A percentile compares a stretch with the other conserved stretches of the same genome.
Conservation (phyloP, 192 early-diverging fungal genomes). For the Neocallimastix lanati region DNA sequence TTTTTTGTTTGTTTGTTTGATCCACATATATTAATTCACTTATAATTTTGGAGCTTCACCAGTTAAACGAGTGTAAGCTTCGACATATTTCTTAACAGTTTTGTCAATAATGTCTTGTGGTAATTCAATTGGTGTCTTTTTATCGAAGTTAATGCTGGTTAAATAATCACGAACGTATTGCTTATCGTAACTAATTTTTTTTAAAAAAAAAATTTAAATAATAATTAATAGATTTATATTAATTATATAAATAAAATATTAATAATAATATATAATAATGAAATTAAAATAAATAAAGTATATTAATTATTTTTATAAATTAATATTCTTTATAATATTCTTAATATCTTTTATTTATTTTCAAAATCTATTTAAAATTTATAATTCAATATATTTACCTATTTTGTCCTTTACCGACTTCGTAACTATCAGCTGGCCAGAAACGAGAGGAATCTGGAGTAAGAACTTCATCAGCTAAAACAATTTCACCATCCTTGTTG, state of each 20-base stretch:
- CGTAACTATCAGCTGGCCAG: constrained; percentile 75
- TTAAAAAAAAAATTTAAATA: no score
- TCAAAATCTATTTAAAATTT: no score
- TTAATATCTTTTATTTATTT: no score
- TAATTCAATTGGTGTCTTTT: constrained; percentile 57
- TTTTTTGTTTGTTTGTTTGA: no score
- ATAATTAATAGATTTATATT: no score
- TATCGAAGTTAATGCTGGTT: constrained; percentile 70
- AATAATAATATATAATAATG: no score
- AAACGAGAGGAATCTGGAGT: constrained; percentile 97
- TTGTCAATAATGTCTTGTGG: constrained; percentile 67
- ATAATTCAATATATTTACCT: constrained; percentile 22
- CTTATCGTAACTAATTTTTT: constrained; percentile 66
- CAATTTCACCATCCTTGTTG: constrained; percentile 55
- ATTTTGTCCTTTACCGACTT: constrained; percentile 52
- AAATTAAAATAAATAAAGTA: no score
- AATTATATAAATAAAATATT: no score
- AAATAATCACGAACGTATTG: constrained; percentile 94
- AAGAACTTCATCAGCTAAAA: constrained; percentile 89
- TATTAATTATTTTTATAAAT: no score
- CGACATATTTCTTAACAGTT: constrained; percentile 77
- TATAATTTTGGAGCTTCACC: constrained; percentile 42
- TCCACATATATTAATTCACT: background rate
- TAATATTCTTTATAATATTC: no score
- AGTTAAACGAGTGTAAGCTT: constrained; percentile 73